Conservation (phyloP, 2,329 filamentous ascomycete species). For the Pseudogymnoascus sp. region DNA sequence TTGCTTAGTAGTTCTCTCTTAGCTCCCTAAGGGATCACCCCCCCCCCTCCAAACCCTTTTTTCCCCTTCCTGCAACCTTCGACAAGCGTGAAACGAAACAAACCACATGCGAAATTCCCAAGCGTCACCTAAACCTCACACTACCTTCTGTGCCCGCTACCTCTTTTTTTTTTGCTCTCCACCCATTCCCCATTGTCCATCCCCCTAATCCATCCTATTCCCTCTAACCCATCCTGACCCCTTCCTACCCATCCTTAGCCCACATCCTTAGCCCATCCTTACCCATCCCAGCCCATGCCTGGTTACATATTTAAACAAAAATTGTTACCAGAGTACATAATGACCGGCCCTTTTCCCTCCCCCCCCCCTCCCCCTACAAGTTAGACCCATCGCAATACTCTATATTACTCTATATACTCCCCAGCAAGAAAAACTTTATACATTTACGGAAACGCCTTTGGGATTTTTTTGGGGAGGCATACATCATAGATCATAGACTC, state of each 20-base stretch:
- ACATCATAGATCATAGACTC: background rate
- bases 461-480: background rate
- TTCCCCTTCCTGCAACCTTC: background rate
- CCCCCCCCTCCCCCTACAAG: background rate
- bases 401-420: constrained; percentile 2
- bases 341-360: background rate
- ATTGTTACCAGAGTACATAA: background rate
- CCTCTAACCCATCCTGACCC: background rate
- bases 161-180: background rate
- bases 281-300: background rate
- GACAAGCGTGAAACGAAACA: background rate
- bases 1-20: background rate
- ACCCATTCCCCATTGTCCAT: background rate
- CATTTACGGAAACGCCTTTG: background rate
- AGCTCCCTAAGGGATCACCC: background rate
- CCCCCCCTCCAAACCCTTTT: background rate
- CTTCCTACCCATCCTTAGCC: background rate
- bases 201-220: background rate
- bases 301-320: background rate
- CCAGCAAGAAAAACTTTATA: background rate
- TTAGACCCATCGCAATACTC: background rate
- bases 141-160: background rate
- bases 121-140: background rate
- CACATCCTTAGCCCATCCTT: background rate
- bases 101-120: background rate